These are phyloP conservation scores for Aspergillus uvarum DNA, from an alignment of 2,329 filamentous ascomycete genomes.

Conservation along the genomic window DNA sequence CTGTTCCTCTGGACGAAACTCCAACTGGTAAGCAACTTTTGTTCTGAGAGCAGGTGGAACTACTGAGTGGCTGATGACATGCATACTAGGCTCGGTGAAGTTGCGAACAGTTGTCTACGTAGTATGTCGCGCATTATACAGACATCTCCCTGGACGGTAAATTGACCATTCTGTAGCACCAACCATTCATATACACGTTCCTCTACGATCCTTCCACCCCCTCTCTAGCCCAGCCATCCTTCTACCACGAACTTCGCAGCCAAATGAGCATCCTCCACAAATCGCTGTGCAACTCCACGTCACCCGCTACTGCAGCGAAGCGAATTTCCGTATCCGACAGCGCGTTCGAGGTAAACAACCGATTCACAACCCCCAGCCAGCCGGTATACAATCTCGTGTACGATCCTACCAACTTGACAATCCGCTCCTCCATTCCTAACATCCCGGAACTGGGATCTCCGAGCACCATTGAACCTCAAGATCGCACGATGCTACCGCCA, in stretches of 20 bases:
- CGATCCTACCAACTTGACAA: conserved; percentile 57
- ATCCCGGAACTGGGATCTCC: conserved; percentile 56
- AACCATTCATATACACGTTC: conserved; percentile 54
- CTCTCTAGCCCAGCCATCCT: conserved; percentile 41
- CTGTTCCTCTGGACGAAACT: conserved; percentile 9
- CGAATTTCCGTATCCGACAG: conserved; percentile 38
- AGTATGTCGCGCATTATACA: conserved; percentile 26
- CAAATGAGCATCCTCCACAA: conserved; percentile 51
- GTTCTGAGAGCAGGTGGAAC: neutral
- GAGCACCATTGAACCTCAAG: conserved; percentile 15
- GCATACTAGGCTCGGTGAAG: conserved; percentile 18
- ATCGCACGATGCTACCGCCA: conserved; percentile 12
- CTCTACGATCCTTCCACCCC: conserved; percentile 47
- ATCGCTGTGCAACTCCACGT: conserved; percentile 48
- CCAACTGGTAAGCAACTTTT: conserved; percentile 16
- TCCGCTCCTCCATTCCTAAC: conserved; percentile 63
- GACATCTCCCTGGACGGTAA: neutral
- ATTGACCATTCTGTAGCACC: conserved; percentile 33
- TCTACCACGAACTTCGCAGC: conserved; percentile 51
- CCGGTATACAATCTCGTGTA: conserved; percentile 62
- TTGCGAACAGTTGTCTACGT: conserved; percentile 46
- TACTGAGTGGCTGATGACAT: neutral
- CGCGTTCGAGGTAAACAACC: conserved; percentile 33
- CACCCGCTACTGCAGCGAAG: conserved; percentile 41
- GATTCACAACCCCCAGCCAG: conserved; percentile 30